These are phyloP conservation scores for Fomitopsis palustris DNA, from an alignment of 1,284 basidiomycete species.

Conservation along the genomic window DNA sequence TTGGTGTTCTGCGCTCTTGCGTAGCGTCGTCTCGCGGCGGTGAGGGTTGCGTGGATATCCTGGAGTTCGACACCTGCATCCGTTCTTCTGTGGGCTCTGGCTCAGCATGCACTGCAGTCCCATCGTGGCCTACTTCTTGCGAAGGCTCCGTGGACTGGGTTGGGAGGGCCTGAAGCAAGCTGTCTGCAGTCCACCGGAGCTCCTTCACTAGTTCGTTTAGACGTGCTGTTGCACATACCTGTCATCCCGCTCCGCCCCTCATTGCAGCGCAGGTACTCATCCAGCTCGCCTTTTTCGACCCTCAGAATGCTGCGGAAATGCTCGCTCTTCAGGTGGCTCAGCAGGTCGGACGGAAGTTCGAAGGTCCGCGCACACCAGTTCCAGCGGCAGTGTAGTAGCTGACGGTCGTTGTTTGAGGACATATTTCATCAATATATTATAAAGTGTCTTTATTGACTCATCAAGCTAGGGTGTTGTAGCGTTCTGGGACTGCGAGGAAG, in stretches of 20 bases:
- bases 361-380: constrained; percentile 17
- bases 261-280: constrained; percentile 12
- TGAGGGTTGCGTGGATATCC: no score
- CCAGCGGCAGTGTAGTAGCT: constrained; percentile 17
- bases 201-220: neutral
- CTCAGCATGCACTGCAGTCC: neutral
- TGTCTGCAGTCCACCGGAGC: neutral
- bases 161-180: neutral
- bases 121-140: neutral
- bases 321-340: constrained; percentile 9
- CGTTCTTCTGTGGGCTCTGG: neutral
- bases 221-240: constrained; percentile 10
- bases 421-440: neutral
- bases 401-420: neutral
- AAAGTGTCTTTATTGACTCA: no score
- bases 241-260: constrained; percentile 15
- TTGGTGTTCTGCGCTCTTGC: no score
- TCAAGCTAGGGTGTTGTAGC: no score
- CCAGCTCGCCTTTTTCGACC: constrained; percentile 12
- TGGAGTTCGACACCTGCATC: no score
- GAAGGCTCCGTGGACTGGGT: neutral
- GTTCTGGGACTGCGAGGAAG: no score
- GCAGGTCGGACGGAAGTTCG: constrained; percentile 7
- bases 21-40: no score
- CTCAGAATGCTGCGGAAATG: constrained; percentile 15